Evolutionary conservation across 202 grass and related monocot species (phyloP).

Genomic region (Carex arenaria): DNA sequence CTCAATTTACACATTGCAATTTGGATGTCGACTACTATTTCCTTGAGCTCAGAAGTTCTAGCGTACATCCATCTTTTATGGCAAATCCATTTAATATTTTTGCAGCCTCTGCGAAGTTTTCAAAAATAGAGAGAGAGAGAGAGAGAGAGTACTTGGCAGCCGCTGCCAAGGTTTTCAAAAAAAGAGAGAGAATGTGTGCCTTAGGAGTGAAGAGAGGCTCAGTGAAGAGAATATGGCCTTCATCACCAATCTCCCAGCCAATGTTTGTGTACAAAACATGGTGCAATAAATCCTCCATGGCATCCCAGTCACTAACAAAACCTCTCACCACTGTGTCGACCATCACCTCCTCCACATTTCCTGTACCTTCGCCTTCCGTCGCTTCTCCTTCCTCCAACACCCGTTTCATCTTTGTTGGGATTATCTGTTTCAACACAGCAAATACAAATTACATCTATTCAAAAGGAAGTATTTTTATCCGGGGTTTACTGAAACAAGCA

Average conservation of each 20-base stretch:
- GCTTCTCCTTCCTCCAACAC: constrained; percentile 54
- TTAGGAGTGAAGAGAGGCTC: constrained; percentile 91
- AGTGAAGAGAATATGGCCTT: constrained; percentile 96
- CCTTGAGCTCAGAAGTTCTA: too few species aligned
- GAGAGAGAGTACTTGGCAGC: too few species aligned
- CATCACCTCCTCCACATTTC: constrained; percentile 58
- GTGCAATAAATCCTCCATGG: constrained; percentile 90
- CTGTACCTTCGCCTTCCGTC: constrained; percentile 21
- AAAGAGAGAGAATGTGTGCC: constrained; percentile 28
- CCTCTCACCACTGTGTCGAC: constrained; percentile 83
- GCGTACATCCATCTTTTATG: too few species aligned
- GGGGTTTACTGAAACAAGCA: neutral
- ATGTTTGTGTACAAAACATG: constrained; percentile 85
- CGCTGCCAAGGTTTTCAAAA: too few species aligned
- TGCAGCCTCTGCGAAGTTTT: too few species aligned
- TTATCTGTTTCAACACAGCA: constrained; percentile 43
- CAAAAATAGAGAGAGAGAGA: too few species aligned
- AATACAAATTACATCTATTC: neutral
- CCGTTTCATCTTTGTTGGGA: constrained; percentile 92
- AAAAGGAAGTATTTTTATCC: neutral
- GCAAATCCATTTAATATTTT: too few species aligned
- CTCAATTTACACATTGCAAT: too few species aligned
- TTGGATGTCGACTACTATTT: too few species aligned
- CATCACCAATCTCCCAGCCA: constrained; percentile 96
- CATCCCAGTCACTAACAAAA: constrained; percentile 96